Conservation (phyloP, 129 eudicot genomes). For the Artemisia annua region DNA sequence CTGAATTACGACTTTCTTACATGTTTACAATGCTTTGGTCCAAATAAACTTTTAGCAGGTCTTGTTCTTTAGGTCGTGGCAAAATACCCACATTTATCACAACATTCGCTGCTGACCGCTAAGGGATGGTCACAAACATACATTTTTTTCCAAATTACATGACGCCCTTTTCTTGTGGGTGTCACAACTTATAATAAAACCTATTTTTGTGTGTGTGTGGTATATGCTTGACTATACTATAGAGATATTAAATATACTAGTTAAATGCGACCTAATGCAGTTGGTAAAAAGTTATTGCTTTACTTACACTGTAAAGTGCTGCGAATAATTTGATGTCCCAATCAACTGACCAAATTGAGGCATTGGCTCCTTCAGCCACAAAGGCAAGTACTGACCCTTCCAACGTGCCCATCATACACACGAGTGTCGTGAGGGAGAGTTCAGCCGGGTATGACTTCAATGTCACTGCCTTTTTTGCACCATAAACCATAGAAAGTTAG, state of each 20-base stretch:
- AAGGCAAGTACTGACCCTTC: slow-evolving; percentile 32
- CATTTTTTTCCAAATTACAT: no score
- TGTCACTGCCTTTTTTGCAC: slow-evolving; percentile 28
- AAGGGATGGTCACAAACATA: no score
- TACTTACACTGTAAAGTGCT: slow-evolving; percentile 29
- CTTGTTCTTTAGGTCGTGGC: no score
- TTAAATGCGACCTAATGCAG: no score
- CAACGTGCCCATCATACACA: slow-evolving; percentile 32
- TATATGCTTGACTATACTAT: not conserved
- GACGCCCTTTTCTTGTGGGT: no score
- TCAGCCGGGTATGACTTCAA: slow-evolving; percentile 28
- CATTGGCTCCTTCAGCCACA: slow-evolving; percentile 18
- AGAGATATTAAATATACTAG: not conserved
- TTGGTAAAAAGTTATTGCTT: not conserved
- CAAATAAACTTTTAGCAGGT: no score
- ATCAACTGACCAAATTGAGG: slow-evolving; percentile 26
- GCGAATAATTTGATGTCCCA: slow-evolving; percentile 38
- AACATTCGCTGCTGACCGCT: no score
- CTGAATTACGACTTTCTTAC: no score
- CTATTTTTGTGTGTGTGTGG: not conserved
- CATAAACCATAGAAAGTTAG: slow-evolving; percentile 8
- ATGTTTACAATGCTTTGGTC: no score
- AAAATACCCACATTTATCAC: no score
- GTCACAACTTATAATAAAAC: no score
- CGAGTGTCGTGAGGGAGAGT: slow-evolving; percentile 30